A percentile compares a stretch with the other conserved stretches of the same genome.
These are phyloP conservation scores for Beauveria sp. DNA, from an alignment of 2,329 filamentous ascomycete genomes.

Conservation along the genomic window DNA sequence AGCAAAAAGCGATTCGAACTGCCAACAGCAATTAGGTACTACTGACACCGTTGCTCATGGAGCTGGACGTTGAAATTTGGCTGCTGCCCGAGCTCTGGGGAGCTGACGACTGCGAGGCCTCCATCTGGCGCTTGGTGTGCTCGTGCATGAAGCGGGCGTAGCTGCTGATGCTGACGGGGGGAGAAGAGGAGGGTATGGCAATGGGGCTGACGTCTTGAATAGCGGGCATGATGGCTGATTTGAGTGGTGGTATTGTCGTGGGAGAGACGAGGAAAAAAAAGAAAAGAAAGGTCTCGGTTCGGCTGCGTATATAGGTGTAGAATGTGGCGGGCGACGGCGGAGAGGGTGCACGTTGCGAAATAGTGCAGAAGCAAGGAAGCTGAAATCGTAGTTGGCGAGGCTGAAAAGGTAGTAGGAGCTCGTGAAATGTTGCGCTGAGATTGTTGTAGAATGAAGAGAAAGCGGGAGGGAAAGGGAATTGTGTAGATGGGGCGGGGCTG, in stretches of 20 bases:
- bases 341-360: too few species aligned
- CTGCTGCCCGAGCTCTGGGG: conserved; percentile 15
- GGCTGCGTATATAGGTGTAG: too few species aligned
- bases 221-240: conserved; percentile 28
- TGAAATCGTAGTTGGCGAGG: too few species aligned
- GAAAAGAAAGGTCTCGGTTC: background rate
- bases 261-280: too few species aligned
- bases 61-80: conserved; percentile 14
- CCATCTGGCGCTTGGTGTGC: conserved; percentile 60
- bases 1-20: too few species aligned
- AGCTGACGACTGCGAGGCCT: conserved; percentile 34
- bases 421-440: background rate
- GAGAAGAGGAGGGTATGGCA: conserved; percentile 30
- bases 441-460: background rate
- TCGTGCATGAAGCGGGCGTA: conserved; percentile 57
- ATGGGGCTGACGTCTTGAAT: conserved; percentile 27
- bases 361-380: too few species aligned
- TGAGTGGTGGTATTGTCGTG: background rate
- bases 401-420: background rate
- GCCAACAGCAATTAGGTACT: background rate
- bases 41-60: conserved; percentile 23
- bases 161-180: conserved; percentile 41
- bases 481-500: background rate
- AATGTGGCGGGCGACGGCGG: too few species aligned
- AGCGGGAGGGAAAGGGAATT: background rate